Conservation (phyloP, 2,329 filamentous ascomycete genomes). For the Cercospora zeina region DNA sequence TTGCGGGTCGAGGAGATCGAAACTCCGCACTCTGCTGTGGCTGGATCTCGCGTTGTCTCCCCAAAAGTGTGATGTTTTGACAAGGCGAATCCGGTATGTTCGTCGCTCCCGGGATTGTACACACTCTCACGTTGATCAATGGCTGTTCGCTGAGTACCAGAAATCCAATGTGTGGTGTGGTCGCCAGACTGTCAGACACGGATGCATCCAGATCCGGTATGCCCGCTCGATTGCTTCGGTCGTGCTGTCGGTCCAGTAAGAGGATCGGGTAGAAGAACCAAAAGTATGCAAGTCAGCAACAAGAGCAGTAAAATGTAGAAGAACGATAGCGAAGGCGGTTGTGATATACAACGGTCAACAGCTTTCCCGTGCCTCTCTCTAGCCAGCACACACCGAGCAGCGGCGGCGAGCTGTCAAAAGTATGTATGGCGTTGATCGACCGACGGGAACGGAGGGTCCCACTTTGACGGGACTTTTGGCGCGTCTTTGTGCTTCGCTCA, state of each 20-base stretch:
- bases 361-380: background rate
- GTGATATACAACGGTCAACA: background rate
- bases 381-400: background rate
- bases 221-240: background rate
- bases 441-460: constrained; percentile 3
- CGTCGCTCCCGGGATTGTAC: background rate
- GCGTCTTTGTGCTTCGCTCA: constrained; percentile 4
- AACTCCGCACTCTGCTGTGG: background rate
- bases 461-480: background rate
- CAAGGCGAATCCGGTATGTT: background rate
- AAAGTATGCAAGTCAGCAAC: background rate
- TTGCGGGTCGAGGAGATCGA: background rate
- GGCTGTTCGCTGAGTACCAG: background rate
- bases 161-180: background rate
- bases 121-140: background rate
- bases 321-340: background rate
- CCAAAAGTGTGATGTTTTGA: background rate
- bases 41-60: background rate
- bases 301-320: background rate
- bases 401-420: constrained; percentile 4
- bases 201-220: background rate
- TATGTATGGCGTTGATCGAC: constrained; percentile 5
- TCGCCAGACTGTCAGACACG: background rate
- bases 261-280: background rate
- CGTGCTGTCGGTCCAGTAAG: background rate